phyloP scores from a whole-genome alignment of 768 basidiomycete species.

The Pisolithus microcarpus region DNA sequence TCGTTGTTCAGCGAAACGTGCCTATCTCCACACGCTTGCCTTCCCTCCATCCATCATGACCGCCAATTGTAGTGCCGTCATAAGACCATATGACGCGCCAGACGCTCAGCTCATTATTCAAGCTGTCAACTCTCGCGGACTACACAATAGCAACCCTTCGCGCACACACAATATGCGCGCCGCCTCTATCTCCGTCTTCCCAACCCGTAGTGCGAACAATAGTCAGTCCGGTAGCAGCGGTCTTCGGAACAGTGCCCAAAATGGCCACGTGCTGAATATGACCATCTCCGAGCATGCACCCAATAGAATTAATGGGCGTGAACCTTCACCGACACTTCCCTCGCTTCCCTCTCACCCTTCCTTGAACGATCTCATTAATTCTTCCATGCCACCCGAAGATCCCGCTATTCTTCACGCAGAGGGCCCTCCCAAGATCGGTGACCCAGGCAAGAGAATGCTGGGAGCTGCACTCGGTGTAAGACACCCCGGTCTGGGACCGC shows the following conservation, averaged over 20 bases:
- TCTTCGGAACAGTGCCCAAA: slow-evolving; percentile 23
- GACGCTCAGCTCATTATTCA: slow-evolving; percentile 86
- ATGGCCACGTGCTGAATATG: slow-evolving; percentile 33
- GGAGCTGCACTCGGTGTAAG: slow-evolving; percentile 79
- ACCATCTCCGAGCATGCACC: slow-evolving; percentile 48
- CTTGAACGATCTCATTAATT: slow-evolving; percentile 76
- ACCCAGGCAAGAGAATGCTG: slow-evolving; percentile 85
- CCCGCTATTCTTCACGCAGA: slow-evolving; percentile 54
- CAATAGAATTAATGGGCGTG: slow-evolving; percentile 40
- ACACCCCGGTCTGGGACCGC: slow-evolving; percentile 66
- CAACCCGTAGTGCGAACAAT: slow-evolving; percentile 41
- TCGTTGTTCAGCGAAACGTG: slow-evolving; percentile 69
- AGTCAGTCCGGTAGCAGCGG: slow-evolving; percentile 26
- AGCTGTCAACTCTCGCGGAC: slow-evolving; percentile 69
- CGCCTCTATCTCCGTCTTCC: slow-evolving; percentile 58
- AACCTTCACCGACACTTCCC: slow-evolving; percentile 79
- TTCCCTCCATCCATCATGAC: slow-evolving; percentile 67
- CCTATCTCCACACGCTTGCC: slow-evolving; percentile 86
- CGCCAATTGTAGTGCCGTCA: slow-evolving; percentile 47
- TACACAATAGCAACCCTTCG: slow-evolving; percentile 52
- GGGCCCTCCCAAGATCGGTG: slow-evolving; percentile 75
- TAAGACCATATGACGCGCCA: slow-evolving; percentile 90
- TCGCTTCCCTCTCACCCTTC: slow-evolving; percentile 78
- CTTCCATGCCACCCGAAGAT: slow-evolving; percentile 51
- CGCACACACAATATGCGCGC: slow-evolving; percentile 69